Evolutionary conservation across 2,329 filamentous ascomycete species (phyloP).

Genomic region (Curvularia lunata): DNA sequence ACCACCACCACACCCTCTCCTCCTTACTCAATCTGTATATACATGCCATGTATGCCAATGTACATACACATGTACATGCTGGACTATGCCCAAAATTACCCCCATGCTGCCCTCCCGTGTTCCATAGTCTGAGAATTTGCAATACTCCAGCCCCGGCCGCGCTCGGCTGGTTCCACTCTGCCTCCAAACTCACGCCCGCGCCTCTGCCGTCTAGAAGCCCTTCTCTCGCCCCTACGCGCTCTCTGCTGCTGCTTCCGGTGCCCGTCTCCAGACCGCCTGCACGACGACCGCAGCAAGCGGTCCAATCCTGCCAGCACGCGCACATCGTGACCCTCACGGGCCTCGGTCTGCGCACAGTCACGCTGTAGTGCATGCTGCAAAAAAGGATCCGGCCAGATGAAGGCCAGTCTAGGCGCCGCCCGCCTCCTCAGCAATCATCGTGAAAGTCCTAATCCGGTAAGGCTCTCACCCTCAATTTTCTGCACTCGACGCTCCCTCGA

Average conservation of each 20-base stretch:
- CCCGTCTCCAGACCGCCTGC: slow-evolving; percentile 15
- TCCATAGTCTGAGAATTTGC: neutral
- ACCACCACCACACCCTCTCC: too few species aligned
- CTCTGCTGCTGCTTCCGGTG: neutral
- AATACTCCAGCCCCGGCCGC: neutral
- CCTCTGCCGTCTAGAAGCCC: neutral
- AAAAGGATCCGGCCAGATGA: slow-evolving; percentile 21
- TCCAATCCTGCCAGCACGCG: slow-evolving; percentile 13
- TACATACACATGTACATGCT: neutral
- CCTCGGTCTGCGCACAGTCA: slow-evolving; percentile 17
- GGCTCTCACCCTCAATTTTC: slow-evolving; percentile 37
- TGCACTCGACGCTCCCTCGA: slow-evolving; percentile 27
- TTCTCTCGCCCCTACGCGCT: neutral
- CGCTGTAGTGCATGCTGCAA: slow-evolving; percentile 17
- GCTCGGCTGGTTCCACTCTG: neutral
- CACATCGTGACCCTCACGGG: slow-evolving; percentile 24
- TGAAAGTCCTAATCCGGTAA: slow-evolving; percentile 44
- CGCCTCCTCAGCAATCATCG: slow-evolving; percentile 34
- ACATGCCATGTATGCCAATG: neutral
- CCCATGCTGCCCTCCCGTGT: neutral
- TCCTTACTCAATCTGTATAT: neutral
- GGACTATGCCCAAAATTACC: neutral
- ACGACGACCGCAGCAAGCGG: slow-evolving; percentile 12
- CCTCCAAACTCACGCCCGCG: neutral
- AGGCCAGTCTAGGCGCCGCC: slow-evolving; percentile 35